Conservation (phyloP, 352 stramenopile genomes). For the Aphanomyces astaci region DNA sequence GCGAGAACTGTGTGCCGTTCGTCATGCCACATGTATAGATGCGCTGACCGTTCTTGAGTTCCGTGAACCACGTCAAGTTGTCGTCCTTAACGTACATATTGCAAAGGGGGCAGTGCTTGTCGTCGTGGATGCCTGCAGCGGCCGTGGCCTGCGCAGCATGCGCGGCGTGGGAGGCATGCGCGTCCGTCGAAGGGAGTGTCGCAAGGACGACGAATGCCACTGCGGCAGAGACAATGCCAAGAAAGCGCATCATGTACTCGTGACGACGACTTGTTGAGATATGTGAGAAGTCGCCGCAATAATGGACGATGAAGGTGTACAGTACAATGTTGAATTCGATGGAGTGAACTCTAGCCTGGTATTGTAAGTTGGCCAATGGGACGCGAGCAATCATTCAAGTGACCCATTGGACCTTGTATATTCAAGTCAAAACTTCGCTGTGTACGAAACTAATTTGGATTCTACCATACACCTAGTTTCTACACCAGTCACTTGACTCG, state of each 20-base stretch:
- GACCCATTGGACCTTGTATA: not conserved
- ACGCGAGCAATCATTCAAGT: not conserved
- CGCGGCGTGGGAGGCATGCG: too few relatives aligned
- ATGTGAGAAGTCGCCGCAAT: not conserved
- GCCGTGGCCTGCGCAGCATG: not conserved
- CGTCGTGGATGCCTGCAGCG: slow-evolving; percentile 7
- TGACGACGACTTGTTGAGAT: too few relatives aligned
- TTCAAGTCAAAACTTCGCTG: too few relatives aligned
- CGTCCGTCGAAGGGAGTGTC: too few relatives aligned
- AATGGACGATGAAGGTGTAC: not conserved
- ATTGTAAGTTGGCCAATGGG: not conserved
- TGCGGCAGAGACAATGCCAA: too few relatives aligned
- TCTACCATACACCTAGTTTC: too few relatives aligned
- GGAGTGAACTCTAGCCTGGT: not conserved
- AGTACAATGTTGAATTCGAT: not conserved
- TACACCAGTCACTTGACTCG: too few relatives aligned
- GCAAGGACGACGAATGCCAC: too few relatives aligned
- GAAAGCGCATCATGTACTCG: too few relatives aligned
- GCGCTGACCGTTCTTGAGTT: slow-evolving; percentile 52
- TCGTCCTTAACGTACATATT: slow-evolving; percentile 19
- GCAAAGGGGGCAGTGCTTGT: slow-evolving; percentile 19
- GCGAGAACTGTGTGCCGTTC: slow-evolving; percentile 14
- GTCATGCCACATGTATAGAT: slow-evolving; percentile 75
- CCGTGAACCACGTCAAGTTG: slow-evolving; percentile 24
- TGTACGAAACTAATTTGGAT: too few relatives aligned